These are phyloP conservation scores for Aspergillus sp. DNA, from an alignment of 2,329 filamentous ascomycete species.

Conservation along the genomic window DNA sequence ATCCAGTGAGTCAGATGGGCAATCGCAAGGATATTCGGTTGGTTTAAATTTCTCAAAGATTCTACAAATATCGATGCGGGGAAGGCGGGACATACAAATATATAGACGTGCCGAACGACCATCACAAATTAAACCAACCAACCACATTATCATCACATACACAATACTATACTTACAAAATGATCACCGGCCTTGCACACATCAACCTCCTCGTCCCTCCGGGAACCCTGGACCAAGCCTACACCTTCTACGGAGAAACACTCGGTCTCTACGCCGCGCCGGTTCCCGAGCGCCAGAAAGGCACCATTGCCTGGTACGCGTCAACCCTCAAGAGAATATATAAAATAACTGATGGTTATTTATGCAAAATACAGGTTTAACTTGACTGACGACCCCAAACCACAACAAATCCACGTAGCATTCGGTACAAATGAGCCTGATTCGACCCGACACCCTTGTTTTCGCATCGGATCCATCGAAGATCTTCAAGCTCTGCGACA, in stretches of 20 bases:
- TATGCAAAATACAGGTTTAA: slow-evolving; percentile 41
- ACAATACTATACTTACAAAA: slow-evolving; percentile 10
- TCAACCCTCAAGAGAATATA: slow-evolving; percentile 9
- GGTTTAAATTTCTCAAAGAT: too few species aligned
- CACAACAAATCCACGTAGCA: slow-evolving; percentile 53
- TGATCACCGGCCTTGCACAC: slow-evolving; percentile 52
- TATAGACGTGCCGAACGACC: too few species aligned
- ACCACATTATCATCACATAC: too few species aligned
- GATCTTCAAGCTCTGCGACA: slow-evolving; percentile 44
- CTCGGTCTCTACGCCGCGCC: slow-evolving; percentile 48
- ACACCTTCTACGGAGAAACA: slow-evolving; percentile 50
- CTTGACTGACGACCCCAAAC: slow-evolving; percentile 44
- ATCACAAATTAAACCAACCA: too few species aligned
- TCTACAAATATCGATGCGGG: too few species aligned
- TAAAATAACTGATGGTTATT: not conserved
- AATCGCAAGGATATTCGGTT: too few species aligned
- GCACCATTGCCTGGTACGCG: slow-evolving; percentile 48
- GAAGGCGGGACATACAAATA: too few species aligned
- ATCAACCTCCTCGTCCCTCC: slow-evolving; percentile 54
- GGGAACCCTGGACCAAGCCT: slow-evolving; percentile 46
- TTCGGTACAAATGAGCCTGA: slow-evolving; percentile 35
- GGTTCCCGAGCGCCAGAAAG: slow-evolving; percentile 49
- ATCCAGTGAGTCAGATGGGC: too few species aligned
- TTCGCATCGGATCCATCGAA: slow-evolving; percentile 45
- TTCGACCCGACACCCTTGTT: slow-evolving; percentile 53